Evolutionary conservation across 441 rosid genomes (phyloP), one percentile per base, ranked within the genome.

Genomic region (Erodium texanum): DNA sequence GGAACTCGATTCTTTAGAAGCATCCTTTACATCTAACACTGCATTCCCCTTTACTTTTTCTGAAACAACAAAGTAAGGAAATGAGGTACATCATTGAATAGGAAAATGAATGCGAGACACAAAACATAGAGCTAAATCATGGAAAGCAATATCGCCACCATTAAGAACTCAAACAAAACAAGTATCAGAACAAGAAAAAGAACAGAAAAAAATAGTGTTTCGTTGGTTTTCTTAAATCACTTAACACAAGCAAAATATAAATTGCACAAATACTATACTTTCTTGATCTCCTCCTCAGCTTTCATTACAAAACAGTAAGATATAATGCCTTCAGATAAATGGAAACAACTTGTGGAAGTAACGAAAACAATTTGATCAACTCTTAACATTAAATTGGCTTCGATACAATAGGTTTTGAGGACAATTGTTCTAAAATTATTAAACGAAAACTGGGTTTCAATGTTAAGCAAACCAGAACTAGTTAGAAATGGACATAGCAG

Each of bases 31-130:
- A 38, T 70, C 71, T 69, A 70, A 79, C 56, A 48, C 63, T 8
- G 75, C 78, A 66, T 75, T 72, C 19, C 67, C 65, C 81, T 66
- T 78, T 41, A 71, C 20, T 78, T 78, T 81, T 77, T 83, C 92
- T 90, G 82, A 73, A 65, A 66, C 75, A 41, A 36, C 41, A 12
- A 23, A 68, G 3, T 16, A 23, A 16, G 52, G 15, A 14, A 45
- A 45, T 10, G 7, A 36, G n/a, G n/a, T n/a, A 27, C 29, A 27
- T 27, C 29, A 27, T 27, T 27, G n/a, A 27, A 4, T 27, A 48
- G 19, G 18, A 48, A 48, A 1, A 48, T n/a, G 6, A 48, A 15
- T n/a, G 18, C n/a, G 3, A n/a, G 3, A 15, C 1, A 48, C 18
- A 15, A 48, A 3, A 48, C 54, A 48, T 12, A 0, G 18, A 1